These are phyloP conservation scores for Candida boleticola DNA, from an alignment of 805 yeast genomes.

Conservation along the genomic window DNA sequence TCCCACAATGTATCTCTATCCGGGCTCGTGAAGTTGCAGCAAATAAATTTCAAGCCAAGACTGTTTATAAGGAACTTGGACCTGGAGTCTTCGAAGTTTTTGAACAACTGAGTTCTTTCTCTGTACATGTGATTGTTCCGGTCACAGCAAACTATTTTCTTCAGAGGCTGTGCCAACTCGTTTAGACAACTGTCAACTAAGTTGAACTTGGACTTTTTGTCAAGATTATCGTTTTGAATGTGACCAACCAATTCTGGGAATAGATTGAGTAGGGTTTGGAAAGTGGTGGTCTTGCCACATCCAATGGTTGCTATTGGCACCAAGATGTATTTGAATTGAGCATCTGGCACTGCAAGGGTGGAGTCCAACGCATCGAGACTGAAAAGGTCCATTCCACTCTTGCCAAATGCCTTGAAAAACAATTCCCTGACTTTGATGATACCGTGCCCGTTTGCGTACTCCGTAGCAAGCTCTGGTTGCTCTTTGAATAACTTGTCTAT, in stretches of 20 bases:
- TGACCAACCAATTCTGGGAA: conserved; percentile 61
- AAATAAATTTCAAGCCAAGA: conserved; percentile 53
- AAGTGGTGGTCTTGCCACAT: conserved; percentile 89
- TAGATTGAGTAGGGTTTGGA: conserved; percentile 54
- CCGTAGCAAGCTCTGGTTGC: conserved; percentile 45
- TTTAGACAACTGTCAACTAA: conserved; percentile 48
- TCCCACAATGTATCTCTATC: conserved; percentile 40
- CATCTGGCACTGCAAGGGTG: conserved; percentile 10
- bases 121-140: conserved; percentile 74
- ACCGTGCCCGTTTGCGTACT: conserved; percentile 60
- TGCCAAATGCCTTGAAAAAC: conserved; percentile 54
- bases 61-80: conserved; percentile 38
- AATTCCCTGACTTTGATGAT: conserved; percentile 68
- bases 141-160: conserved; percentile 64
- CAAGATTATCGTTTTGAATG: conserved; percentile 78
- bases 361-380: conserved; percentile 41
- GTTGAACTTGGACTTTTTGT: conserved; percentile 44
- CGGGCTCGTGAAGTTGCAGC: conserved; percentile 57
- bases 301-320: conserved; percentile 90
- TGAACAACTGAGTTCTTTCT: conserved; percentile 69
- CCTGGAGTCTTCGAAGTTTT: conserved; percentile 44
- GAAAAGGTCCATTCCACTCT: conserved; percentile 58
- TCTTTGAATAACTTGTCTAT: conserved; percentile 52
- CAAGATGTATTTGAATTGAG: conserved; percentile 51
- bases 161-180: conserved; percentile 22